Evolutionary conservation across 2,329 filamentous ascomycete species (phyloP).

Genomic region (Fusarium robinianum): DNA sequence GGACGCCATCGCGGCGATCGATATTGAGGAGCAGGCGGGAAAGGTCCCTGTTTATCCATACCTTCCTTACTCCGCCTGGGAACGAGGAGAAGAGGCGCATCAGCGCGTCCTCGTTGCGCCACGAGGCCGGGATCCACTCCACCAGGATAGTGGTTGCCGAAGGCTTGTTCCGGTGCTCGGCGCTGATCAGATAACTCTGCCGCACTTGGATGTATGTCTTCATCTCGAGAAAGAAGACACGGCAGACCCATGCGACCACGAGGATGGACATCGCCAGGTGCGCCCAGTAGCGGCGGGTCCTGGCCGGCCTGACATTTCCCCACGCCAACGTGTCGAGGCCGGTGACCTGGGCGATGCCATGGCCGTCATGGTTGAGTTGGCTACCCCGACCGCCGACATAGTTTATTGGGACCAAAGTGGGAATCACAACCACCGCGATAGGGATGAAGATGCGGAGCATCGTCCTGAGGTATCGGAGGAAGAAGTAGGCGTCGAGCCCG

Average conservation of each 20-base stretch:
- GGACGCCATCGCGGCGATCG: conserved; percentile 71
- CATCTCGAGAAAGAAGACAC: conserved; percentile 84
- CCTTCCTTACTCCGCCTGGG: conserved; percentile 89
- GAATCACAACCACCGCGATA: conserved; percentile 75
- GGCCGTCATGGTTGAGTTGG: conserved; percentile 47
- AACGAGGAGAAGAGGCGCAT: conserved; percentile 91
- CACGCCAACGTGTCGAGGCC: conserved; percentile 85
- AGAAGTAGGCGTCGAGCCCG: conserved; percentile 96
- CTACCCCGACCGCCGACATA: conserved; percentile 70
- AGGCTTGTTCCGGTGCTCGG: conserved; percentile 88
- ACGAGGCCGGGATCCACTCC: conserved; percentile 85
- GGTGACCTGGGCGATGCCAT: conserved; percentile 43
- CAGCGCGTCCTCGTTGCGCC: conserved; percentile 83
- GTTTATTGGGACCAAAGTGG: conserved; percentile 86
- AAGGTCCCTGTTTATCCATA: conserved; percentile 94
- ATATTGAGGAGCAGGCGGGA: conserved; percentile 85
- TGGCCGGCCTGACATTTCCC: conserved; percentile 73
- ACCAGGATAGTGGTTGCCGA: conserved; percentile 96
- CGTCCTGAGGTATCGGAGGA: conserved; percentile 78
- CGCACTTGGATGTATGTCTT: conserved; percentile 88
- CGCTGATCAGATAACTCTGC: conserved; percentile 92
- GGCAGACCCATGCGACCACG: conserved; percentile 83
- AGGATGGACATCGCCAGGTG: conserved; percentile 80
- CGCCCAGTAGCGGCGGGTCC: conserved; percentile 77
- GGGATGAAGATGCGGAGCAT: conserved; percentile 92